phyloP scores from a whole-genome alignment of 148 eudicot genomes.

The Suaeda aralocaspica region DNA sequence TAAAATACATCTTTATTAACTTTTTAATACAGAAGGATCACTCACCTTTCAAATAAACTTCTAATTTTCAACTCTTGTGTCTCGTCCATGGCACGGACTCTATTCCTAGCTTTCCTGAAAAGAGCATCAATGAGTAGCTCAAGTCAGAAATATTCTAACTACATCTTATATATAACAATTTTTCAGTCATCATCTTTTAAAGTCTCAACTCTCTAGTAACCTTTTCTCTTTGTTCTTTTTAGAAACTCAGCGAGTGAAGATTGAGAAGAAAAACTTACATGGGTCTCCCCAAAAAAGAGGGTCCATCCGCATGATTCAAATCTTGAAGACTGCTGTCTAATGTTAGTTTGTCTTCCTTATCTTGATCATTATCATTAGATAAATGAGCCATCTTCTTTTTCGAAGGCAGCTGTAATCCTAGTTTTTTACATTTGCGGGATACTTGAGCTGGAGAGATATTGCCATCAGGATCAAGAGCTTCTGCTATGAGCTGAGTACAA shows the following conservation, averaged over 20 bases:
- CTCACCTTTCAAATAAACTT: conserved; percentile 79
- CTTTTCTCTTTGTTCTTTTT: too few relatives aligned
- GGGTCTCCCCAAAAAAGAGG: conserved; percentile 33
- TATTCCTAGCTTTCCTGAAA: conserved; percentile 63
- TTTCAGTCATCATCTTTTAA: too few relatives aligned
- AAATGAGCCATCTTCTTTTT: conserved; percentile 32
- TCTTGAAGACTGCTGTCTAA: conserved; percentile 25
- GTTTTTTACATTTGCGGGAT: conserved; percentile 52
- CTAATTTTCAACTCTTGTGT: conserved; percentile 60
- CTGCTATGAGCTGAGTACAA: conserved; percentile 56
- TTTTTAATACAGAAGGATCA: conserved; percentile 18
- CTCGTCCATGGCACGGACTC: conserved; percentile 64
- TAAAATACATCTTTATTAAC: not conserved
- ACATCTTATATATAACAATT: not conserved
- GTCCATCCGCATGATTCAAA: conserved; percentile 27
- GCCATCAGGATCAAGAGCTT: conserved; percentile 54
- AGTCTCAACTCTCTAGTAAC: not conserved
- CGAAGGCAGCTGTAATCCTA: conserved; percentile 47
- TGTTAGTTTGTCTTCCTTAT: conserved; percentile 20
- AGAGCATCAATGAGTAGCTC: conserved; percentile 13
- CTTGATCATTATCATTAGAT: conserved; percentile 22
- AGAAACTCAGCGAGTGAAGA: not conserved
- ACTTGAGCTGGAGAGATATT: conserved; percentile 55
- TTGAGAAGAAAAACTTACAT: conserved; percentile 36
- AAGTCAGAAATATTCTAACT: conserved; percentile 8